Evolutionary conservation across 345 rosid species (phyloP).

Genomic region (Eucalyptus decipiens): DNA sequence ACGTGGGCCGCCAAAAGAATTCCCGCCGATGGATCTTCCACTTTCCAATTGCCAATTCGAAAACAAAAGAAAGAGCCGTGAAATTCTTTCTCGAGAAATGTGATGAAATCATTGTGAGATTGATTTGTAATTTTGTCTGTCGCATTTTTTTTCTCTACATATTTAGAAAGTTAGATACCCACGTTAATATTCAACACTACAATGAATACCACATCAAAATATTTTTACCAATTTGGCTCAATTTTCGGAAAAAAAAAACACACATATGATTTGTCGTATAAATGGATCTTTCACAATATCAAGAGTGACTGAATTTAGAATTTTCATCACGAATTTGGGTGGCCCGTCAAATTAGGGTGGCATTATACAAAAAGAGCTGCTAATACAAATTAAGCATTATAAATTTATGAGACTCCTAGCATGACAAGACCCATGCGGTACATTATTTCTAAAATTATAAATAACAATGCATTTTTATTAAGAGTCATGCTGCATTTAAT

Average conservation of each 20-base stretch:
- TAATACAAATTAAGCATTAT: background rate
- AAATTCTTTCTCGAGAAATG: background rate
- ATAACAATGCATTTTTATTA: background rate
- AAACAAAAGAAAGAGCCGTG: background rate
- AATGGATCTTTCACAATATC: background rate
- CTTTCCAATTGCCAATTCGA: background rate
- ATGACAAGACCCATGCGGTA: too few species aligned
- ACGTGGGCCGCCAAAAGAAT: background rate
- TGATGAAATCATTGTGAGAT: background rate
- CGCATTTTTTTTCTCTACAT: background rate
- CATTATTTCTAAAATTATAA: background rate
- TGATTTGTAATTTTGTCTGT: background rate
- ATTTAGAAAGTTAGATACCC: background rate
- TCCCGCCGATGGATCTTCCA: background rate
- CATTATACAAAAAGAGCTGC: background rate
- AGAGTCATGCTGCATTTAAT: background rate
- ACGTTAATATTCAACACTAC: too few species aligned
- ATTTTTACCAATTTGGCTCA: background rate
- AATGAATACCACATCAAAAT: background rate
- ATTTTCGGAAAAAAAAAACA: background rate
- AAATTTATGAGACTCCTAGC: background rate
- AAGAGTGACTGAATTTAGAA: background rate
- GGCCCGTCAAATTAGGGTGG: accelerated
- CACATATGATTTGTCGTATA: background rate
- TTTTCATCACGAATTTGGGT: background rate